Conservation (phyloP, 2,329 filamentous ascomycete genomes). For the Sordariomycetes sp. region DNA sequence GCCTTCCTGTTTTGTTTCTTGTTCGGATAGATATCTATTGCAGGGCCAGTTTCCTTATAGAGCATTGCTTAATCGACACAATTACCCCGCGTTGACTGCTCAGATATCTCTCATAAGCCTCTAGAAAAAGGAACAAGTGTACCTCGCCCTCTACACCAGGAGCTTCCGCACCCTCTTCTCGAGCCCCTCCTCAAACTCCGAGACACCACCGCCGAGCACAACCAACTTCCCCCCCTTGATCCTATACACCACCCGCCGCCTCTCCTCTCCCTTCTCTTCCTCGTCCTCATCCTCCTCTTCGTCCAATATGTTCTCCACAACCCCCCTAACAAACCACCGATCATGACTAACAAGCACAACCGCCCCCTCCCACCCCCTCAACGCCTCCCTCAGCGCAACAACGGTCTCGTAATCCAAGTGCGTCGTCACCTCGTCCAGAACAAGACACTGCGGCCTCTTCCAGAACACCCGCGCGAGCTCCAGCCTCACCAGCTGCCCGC, state of each 20-base stretch:
- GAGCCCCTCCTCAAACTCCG: constrained; percentile 50
- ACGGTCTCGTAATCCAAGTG: constrained; percentile 79
- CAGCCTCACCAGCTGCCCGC: constrained; percentile 58
- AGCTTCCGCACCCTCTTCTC: constrained; percentile 42
- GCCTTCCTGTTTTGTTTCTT: no score
- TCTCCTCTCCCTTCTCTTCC: constrained; percentile 21
- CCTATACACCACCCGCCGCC: constrained; percentile 44
- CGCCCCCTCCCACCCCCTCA: constrained; percentile 59
- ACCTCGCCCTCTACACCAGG: constrained; percentile 9
- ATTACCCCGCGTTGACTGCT: no score
- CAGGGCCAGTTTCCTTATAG: no score
- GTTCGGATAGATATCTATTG: no score
- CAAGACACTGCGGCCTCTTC: constrained; percentile 54
- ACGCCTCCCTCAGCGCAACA: constrained; percentile 51
- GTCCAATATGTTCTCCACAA: constrained; percentile 48
- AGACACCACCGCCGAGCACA: constrained; percentile 44
- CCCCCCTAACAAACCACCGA: constrained; percentile 64
- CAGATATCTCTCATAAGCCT: background rate
- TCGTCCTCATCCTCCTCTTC: constrained; percentile 27
- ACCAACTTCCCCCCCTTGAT: constrained; percentile 43
- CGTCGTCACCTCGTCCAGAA: constrained; percentile 73
- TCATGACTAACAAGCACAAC: constrained; percentile 72
- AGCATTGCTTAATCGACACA: no score
- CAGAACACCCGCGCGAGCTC: constrained; percentile 59
- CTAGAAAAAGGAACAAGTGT: background rate